Conservation (phyloP, 2,329 filamentous ascomycete species). For the Hawksworthiomyces lignivorus region DNA sequence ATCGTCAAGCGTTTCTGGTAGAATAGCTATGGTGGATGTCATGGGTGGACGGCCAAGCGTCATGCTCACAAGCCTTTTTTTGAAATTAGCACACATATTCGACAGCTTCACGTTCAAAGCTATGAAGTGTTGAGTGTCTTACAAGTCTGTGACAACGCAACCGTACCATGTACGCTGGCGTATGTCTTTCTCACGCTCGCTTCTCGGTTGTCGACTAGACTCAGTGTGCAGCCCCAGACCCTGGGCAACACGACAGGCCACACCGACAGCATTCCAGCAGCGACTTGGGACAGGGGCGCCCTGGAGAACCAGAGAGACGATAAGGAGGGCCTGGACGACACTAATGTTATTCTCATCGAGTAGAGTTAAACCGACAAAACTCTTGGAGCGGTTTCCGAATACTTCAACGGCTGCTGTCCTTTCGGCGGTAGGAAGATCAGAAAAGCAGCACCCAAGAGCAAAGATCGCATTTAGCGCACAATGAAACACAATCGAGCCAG, state of each 20-base stretch:
- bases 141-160: conserved; percentile 9
- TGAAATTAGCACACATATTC: no score
- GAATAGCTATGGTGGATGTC: conserved; percentile 9
- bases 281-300: conserved; percentile 31
- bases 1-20: conserved; percentile 1
- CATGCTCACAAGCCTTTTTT: conserved; percentile 14
- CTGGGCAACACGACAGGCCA: conserved; percentile 33
- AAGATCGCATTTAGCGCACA: conserved; percentile 35
- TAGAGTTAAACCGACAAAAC: conserved; percentile 29
- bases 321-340: conserved; percentile 21
- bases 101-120: no score
- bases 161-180: conserved; percentile 11
- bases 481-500: conserved; percentile 31
- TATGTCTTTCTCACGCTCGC: conserved; percentile 1
- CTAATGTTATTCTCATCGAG: conserved; percentile 30
- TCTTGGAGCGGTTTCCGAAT: conserved; percentile 29
- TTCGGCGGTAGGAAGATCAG: conserved; percentile 11
- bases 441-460: conserved; percentile 24
- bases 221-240: conserved; percentile 33
- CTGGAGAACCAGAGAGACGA: conserved; percentile 31
- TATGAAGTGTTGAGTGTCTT: no score
- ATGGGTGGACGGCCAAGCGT: conserved; percentile 12
- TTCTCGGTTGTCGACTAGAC: conserved; percentile 4
- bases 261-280: conserved; percentile 35
- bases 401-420: conserved; percentile 22